phyloP scores from a whole-genome alignment of 331 rosid species.

The Spiraea crenata region DNA sequence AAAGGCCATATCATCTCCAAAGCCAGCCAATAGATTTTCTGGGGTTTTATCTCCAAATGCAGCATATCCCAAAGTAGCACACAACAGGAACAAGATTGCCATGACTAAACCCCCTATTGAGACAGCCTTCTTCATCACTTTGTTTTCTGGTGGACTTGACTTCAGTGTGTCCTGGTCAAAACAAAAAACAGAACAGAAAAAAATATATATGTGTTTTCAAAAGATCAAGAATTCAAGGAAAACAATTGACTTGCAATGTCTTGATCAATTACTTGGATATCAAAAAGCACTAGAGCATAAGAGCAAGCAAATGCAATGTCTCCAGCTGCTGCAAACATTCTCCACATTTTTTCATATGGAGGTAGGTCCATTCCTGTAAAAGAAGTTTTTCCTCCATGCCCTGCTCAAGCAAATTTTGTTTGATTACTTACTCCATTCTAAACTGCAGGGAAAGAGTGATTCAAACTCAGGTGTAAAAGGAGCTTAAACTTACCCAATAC shows the following conservation, averaged over 20 bases:
- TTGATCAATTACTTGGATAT: slow-evolving; percentile 39
- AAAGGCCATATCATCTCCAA: slow-evolving; percentile 50
- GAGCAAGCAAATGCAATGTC: slow-evolving; percentile 70
- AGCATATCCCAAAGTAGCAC: slow-evolving; percentile 59
- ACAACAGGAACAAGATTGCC: slow-evolving; percentile 42
- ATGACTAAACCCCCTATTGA: slow-evolving; percentile 39
- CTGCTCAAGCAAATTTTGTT: slow-evolving; percentile 25
- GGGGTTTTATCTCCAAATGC: slow-evolving; percentile 63
- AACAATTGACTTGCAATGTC: background rate
- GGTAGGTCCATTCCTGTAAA: slow-evolving; percentile 36
- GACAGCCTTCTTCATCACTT: slow-evolving; percentile 63
- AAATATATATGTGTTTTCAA: background rate
- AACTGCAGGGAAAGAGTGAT: no score
- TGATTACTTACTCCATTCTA: no score
- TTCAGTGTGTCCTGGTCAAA: slow-evolving; percentile 51
- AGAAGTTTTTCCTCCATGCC: slow-evolving; percentile 37
- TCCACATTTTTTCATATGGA: slow-evolving; percentile 51
- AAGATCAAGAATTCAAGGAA: background rate
- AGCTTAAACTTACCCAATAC: slow-evolving; percentile 26
- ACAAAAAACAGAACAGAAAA: background rate
- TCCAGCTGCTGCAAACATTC: slow-evolving; percentile 53
- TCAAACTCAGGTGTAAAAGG: no score
- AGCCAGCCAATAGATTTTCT: slow-evolving; percentile 64
- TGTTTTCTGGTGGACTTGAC: slow-evolving; percentile 55
- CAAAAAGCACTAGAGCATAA: slow-evolving; percentile 45